Evolutionary conservation across 148 eudicot genomes (phyloP).

Genomic region (Heliosperma pusillum): DNA sequence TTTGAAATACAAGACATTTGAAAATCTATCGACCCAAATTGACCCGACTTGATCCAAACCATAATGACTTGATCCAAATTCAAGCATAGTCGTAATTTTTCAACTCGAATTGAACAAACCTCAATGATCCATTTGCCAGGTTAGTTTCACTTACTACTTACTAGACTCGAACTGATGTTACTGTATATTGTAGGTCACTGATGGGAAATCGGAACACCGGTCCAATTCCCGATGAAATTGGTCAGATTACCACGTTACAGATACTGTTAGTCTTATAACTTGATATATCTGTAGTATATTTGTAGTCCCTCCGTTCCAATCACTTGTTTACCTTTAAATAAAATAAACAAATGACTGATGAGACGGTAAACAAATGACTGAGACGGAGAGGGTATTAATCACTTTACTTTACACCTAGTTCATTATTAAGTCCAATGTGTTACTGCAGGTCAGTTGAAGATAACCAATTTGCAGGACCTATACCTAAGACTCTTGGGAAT

Average conservation of each 20-base stretch:
- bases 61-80: background rate
- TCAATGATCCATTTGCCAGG: background rate
- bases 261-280: conserved; percentile 46
- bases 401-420: background rate
- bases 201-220: conserved; percentile 57
- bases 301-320: no score
- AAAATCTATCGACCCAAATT: no score
- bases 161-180: background rate
- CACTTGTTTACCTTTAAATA: no score
- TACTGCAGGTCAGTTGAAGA: conserved; percentile 52
- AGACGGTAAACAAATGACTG: no score
- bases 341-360: no score
- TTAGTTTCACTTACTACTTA: background rate
- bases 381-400: background rate
- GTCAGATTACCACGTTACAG: conserved; percentile 58
- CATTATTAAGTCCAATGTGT: background rate
- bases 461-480: conserved; percentile 56
- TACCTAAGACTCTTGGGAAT: conserved; percentile 61
- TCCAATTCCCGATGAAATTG: conserved; percentile 60
- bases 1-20: no score
- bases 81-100: no score
- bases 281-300: background rate
- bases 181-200: conserved; percentile 41
- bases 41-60: background rate
- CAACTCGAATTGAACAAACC: background rate